Percentiles rank a stretch among this genome's conserved stretches.
Conservation (phyloP, 1,139 yeast species). For the Wickerhamomyces sp. region DNA sequence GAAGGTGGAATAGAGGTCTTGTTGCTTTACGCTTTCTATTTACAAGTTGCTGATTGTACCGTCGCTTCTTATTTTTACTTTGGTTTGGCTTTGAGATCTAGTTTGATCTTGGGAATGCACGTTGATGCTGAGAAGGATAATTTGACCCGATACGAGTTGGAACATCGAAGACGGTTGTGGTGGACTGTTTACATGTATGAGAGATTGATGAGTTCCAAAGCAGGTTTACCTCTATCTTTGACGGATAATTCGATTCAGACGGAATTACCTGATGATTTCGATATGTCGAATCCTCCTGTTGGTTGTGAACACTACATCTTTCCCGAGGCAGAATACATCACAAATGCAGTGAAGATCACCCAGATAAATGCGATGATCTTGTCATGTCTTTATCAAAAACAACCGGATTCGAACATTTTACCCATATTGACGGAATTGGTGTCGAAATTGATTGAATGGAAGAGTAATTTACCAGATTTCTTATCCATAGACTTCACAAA, state of each 20-base stretch:
- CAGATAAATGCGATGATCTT: conserved; percentile 74
- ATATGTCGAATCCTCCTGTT: conserved; percentile 50
- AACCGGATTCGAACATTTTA: conserved; percentile 66
- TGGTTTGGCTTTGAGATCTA: conserved; percentile 72
- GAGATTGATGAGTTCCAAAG: conserved; percentile 78
- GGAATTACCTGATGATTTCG: conserved; percentile 69
- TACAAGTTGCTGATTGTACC: conserved; percentile 83
- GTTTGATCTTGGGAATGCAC: conserved; percentile 75
- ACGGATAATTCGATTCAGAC: conserved; percentile 78
- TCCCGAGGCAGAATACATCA: conserved; percentile 76
- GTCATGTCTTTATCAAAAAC: conserved; percentile 68
- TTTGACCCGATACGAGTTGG: conserved; percentile 60
- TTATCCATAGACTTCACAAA: conserved; percentile 59
- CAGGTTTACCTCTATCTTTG: conserved; percentile 75
- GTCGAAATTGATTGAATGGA: conserved; percentile 67
- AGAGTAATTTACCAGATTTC: conserved; percentile 56
- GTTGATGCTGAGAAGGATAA: conserved; percentile 72
- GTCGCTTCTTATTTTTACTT: conserved; percentile 77
- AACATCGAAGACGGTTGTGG: conserved; percentile 80
- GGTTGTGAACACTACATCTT: conserved; percentile 65
- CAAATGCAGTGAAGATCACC: conserved; percentile 75
- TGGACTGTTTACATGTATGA: conserved; percentile 93
- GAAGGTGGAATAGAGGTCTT: conserved; percentile 83
- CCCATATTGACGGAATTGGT: conserved; percentile 73
- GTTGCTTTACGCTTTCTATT: conserved; percentile 70